Evolutionary conservation across 495 filamentous ascomycete genomes (phyloP).

Genomic region (Filosporella fistucella): DNA sequence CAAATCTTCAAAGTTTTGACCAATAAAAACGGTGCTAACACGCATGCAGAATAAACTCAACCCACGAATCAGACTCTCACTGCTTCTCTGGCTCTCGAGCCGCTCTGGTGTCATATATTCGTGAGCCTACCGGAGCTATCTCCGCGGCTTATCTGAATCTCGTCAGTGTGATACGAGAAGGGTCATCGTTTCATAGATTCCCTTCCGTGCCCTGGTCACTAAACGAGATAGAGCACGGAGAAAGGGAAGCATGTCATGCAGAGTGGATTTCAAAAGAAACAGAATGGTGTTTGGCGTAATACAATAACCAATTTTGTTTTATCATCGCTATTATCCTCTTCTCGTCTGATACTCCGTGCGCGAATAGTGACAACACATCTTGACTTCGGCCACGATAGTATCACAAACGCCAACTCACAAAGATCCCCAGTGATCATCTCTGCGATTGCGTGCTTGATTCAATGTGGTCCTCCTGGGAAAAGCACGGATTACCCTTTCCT

Average conservation of each 20-base stretch:
- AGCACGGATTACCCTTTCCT: too few relatives aligned
- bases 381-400: too few relatives aligned
- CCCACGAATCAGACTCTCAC: background rate
- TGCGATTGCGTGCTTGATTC: too few relatives aligned
- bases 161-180: slow-evolving; percentile 4
- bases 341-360: too few relatives aligned
- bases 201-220: background rate
- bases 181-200: slow-evolving; percentile 1
- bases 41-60: background rate
- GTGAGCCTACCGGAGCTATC: background rate
- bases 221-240: background rate
- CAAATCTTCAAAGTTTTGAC: too few relatives aligned
- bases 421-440: too few relatives aligned
- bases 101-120: background rate
- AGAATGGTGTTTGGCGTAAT: slow-evolving; percentile 2
- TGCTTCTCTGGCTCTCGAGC: background rate
- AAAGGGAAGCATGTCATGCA: background rate
- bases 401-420: too few relatives aligned
- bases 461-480: too few relatives aligned
- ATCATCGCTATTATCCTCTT: too few relatives aligned
- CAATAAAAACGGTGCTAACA: too few relatives aligned
- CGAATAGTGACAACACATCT: too few relatives aligned
- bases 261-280: background rate
- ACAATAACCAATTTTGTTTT: too few relatives aligned
- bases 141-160: background rate